Conservation (phyloP, 2,329 filamentous ascomycete species). For the Cryphonectria naterciae region DNA sequence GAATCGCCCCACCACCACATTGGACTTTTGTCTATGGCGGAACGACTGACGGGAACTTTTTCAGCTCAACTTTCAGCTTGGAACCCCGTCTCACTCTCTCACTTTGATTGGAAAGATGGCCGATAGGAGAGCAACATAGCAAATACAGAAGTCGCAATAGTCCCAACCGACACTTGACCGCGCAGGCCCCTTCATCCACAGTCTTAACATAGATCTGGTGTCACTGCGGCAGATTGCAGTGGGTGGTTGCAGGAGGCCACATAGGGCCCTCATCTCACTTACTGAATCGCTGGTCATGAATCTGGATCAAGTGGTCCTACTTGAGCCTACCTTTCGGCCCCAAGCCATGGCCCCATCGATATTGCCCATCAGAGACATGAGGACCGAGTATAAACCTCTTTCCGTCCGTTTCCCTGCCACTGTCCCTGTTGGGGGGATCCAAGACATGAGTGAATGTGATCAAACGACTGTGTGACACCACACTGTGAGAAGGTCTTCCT, state of each 20-base stretch:
- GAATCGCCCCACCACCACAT: not conserved
- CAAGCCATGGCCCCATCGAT: slow-evolving; percentile 11
- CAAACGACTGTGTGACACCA: slow-evolving; percentile 27
- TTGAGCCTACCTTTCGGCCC: slow-evolving; percentile 19
- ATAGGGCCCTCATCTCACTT: slow-evolving; percentile 27
- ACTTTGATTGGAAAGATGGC: slow-evolving; percentile 24
- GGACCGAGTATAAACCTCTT: slow-evolving; percentile 21
- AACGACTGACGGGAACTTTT: slow-evolving; percentile 11
- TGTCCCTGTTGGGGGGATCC: slow-evolving; percentile 21
- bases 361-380: slow-evolving; percentile 21
- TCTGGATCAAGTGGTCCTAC: slow-evolving; percentile 29
- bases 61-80: slow-evolving; percentile 17
- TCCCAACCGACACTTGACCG: not conserved
- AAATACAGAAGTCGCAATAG: slow-evolving; percentile 11
- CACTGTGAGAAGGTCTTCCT: slow-evolving; percentile 27
- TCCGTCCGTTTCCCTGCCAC: slow-evolving; percentile 16
- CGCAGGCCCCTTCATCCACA: slow-evolving; percentile 9
- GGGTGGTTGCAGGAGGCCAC: slow-evolving; percentile 27
- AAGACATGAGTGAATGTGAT: slow-evolving; percentile 29
- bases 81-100: slow-evolving; percentile 11
- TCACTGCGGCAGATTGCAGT: slow-evolving; percentile 31
- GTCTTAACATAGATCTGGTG: slow-evolving; percentile 30
- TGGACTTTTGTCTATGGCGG: not conserved
- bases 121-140: slow-evolving; percentile 13
- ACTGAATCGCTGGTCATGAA: slow-evolving; percentile 27